Conservation (phyloP, 768 basidiomycete genomes). For the Termitomyces sp. region DNA sequence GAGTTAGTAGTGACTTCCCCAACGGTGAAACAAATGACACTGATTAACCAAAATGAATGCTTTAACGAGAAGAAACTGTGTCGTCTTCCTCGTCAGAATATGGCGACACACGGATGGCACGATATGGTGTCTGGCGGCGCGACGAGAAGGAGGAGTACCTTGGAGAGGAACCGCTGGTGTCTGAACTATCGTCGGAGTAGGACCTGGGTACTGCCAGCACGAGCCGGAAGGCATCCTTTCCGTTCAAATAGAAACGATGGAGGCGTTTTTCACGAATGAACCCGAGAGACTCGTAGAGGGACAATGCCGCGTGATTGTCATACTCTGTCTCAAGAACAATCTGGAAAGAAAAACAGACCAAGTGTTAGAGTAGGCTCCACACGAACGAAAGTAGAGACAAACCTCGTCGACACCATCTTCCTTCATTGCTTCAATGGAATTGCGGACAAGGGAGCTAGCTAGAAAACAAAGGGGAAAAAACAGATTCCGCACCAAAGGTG, state of each 20-base stretch:
- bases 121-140: conserved; percentile 24
- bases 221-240: conserved; percentile 91
- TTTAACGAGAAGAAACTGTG: conserved; percentile 28
- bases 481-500: conserved; percentile 42
- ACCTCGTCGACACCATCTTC: conserved; percentile 83
- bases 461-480: conserved; percentile 31
- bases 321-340: conserved; percentile 94
- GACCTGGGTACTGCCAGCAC: conserved; percentile 53
- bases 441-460: conserved; percentile 84
- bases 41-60: background rate
- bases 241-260: conserved; percentile 93
- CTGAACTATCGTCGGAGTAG: conserved; percentile 29
- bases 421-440: conserved; percentile 84
- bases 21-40: background rate
- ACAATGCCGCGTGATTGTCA: conserved; percentile 85
- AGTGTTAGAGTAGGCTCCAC: background rate
- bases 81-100: conserved; percentile 42
- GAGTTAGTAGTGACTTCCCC: background rate
- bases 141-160: conserved; percentile 12
- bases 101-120: conserved; percentile 38
- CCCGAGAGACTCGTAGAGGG: conserved; percentile 86
- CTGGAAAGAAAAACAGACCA: conserved; percentile 31
- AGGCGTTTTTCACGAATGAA: conserved; percentile 96
- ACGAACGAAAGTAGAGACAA: conserved; percentile 17
- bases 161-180: conserved; percentile 21